phyloP scores from a whole-genome alignment of 2,329 filamentous ascomycete species.

The Moelleriella libera region DNA sequence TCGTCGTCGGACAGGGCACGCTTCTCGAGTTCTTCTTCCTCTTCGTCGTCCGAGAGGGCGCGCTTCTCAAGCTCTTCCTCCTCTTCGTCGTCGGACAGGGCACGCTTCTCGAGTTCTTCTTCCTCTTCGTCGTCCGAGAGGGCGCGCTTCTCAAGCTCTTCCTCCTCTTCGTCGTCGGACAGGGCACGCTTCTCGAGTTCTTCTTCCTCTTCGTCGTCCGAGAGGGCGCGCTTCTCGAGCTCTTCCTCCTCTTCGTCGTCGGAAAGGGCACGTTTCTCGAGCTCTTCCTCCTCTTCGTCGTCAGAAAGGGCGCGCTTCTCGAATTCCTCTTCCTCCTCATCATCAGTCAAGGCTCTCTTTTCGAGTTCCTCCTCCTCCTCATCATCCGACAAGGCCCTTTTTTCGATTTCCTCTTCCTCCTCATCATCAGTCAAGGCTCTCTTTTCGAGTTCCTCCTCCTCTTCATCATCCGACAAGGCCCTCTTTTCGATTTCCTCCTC shows the following conservation, averaged over 20 bases:
- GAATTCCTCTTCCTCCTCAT: background rate
- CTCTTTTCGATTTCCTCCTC: background rate
- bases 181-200: background rate
- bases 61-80: background rate
- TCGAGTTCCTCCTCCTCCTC: background rate
- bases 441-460: background rate
- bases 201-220: background rate
- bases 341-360: background rate
- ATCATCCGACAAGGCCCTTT: background rate
- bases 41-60: background rate
- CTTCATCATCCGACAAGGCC: background rate
- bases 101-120: background rate
- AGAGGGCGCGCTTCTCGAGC: background rate
- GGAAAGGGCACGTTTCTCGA: background rate
- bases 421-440: background rate
- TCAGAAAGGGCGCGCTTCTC: background rate
- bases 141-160: background rate
- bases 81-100: background rate
- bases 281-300: background rate
- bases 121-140: background rate
- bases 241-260: conserved; percentile 1
- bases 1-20: too few relatives aligned
- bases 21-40: background rate
- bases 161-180: background rate
- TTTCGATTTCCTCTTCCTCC: background rate